phyloP scores from a whole-genome alignment of 148 eudicot species.

The Amaranthus palmeri region DNA sequence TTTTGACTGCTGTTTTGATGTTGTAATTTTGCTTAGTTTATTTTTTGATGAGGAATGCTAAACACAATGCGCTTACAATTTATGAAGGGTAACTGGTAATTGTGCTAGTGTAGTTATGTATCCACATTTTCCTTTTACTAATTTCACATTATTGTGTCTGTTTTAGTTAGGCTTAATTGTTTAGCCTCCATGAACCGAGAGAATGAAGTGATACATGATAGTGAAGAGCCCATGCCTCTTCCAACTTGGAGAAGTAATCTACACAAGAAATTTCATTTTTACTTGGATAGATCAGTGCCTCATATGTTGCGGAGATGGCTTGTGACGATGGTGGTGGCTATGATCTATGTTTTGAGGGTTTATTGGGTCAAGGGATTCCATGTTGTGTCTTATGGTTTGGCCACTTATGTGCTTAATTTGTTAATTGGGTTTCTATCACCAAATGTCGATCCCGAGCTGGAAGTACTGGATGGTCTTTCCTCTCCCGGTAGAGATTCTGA shows the following conservation, averaged over 20 bases:
- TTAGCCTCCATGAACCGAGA: constrained; percentile 32
- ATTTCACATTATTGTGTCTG: background rate
- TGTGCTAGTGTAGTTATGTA: background rate
- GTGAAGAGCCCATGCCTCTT: constrained; percentile 27
- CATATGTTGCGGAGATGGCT: constrained; percentile 62
- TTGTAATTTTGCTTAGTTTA: too few species aligned
- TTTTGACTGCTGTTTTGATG: background rate
- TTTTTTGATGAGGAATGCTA: too few species aligned
- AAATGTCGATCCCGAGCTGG: constrained; percentile 70
- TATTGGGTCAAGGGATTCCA: constrained; percentile 63
- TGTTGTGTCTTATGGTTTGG: constrained; percentile 70
- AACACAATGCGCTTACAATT: too few species aligned
- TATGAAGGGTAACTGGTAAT: too few species aligned
- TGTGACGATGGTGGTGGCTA: constrained; percentile 43
- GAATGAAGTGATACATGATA: constrained; percentile 30
- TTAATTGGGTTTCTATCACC: constrained; percentile 87
- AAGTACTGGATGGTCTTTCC: constrained; percentile 55
- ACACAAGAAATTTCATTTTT: constrained; percentile 41
- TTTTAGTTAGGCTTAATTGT: background rate
- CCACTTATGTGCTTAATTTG: constrained; percentile 68
- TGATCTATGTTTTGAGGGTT: constrained; percentile 48
- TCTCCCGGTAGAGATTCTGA: constrained; percentile 60
- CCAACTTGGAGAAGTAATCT: constrained; percentile 46
- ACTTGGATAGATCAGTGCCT: constrained; percentile 62
- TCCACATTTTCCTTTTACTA: background rate